Evolutionary conservation across 2,329 filamentous ascomycete species (phyloP).

Genomic region (Cercospora sp.): DNA sequence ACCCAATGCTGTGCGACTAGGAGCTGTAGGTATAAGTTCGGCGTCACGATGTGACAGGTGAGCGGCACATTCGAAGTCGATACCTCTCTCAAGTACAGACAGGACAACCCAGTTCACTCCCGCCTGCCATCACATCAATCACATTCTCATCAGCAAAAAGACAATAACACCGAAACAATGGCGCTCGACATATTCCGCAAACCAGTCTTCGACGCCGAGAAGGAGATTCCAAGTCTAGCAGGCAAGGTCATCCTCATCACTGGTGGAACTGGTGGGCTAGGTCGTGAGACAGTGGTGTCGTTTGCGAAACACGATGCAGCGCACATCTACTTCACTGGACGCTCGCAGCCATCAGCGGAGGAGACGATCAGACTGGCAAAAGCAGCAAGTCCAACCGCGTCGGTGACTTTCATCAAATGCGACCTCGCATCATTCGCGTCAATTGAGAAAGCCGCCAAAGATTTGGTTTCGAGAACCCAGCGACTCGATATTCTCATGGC

Average conservation of each 20-base stretch:
- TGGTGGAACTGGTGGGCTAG: slow-evolving; percentile 23
- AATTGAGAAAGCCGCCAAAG: slow-evolving; percentile 28
- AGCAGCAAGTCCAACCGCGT: slow-evolving; percentile 36
- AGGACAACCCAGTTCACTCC: not conserved
- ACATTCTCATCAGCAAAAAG: not conserved
- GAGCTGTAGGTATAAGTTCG: not conserved
- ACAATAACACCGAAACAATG: slow-evolving; percentile 3
- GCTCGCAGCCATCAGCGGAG: slow-evolving; percentile 49
- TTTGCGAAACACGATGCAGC: slow-evolving; percentile 54
- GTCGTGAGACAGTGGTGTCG: slow-evolving; percentile 43
- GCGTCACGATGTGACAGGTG: not conserved
- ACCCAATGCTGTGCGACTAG: not conserved
- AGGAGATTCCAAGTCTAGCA: slow-evolving; percentile 33
- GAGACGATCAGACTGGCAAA: slow-evolving; percentile 48
- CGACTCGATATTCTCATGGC: slow-evolving; percentile 30
- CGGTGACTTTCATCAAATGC: slow-evolving; percentile 43
- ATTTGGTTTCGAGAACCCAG: slow-evolving; percentile 23
- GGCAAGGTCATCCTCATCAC: slow-evolving; percentile 37
- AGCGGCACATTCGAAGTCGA: not conserved
- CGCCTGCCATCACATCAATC: not conserved
- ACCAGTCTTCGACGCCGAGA: slow-evolving; percentile 28
- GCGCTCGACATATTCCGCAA: slow-evolving; percentile 17
- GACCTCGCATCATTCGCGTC: slow-evolving; percentile 34
- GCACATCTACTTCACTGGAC: slow-evolving; percentile 56
- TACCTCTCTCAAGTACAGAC: not conserved